Evolutionary conservation across 176 grass and related monocot species (phyloP).

Genomic region (Triticum aestivum): DNA sequence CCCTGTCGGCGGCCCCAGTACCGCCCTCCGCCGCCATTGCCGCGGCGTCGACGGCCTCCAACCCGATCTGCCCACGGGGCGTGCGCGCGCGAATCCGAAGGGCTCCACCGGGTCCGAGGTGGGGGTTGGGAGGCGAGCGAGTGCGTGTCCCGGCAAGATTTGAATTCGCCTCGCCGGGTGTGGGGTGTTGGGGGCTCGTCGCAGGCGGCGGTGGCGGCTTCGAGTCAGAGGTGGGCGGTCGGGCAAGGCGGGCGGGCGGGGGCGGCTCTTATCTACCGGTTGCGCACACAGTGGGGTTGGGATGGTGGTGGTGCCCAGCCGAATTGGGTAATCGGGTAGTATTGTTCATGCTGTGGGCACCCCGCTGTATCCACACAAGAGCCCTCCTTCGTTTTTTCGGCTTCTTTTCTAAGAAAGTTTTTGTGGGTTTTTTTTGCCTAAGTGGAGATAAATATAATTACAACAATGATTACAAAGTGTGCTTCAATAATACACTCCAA

Average conservation of each 20-base stretch:
- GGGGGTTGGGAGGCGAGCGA: background rate
- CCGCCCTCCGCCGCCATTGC: constrained; percentile 32
- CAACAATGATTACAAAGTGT: too few species aligned
- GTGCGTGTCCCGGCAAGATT: background rate
- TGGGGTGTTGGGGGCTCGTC: background rate
- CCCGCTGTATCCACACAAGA: background rate
- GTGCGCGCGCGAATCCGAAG: constrained; percentile 22
- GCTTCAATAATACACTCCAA: background rate
- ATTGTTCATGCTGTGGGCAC: background rate
- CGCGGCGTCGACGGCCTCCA: constrained; percentile 5
- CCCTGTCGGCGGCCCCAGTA: constrained; percentile 23
- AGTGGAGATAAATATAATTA: too few species aligned
- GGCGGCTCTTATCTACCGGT: background rate
- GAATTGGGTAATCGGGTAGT: background rate
- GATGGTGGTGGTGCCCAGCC: background rate
- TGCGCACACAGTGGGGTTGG: background rate
- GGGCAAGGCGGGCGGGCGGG: background rate
- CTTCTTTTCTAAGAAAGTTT: too few species aligned
- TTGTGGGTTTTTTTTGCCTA: too few species aligned
- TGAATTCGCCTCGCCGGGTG: background rate
- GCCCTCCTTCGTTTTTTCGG: background rate
- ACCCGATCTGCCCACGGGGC: constrained; percentile 8
- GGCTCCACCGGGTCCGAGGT: constrained; percentile 3
- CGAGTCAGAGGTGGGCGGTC: background rate
- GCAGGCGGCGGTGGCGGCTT: background rate